Evolutionary conservation across 106 monocot species (phyloP).

Genomic region (Apostasia ramifera): DNA sequence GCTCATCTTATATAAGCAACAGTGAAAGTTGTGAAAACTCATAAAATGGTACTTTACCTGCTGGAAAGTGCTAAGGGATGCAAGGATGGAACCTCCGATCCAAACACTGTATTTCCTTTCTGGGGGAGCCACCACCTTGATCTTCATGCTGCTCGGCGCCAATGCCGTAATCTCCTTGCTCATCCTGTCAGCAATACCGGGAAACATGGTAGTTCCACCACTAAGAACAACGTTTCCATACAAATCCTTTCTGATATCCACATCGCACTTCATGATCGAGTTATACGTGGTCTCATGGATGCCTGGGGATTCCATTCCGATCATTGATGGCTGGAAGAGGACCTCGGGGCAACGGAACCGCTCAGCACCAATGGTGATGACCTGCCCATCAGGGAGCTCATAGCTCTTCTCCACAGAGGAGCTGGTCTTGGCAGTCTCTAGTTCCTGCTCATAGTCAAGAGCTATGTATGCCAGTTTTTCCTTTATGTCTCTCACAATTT

Average conservation of each 20-base stretch:
- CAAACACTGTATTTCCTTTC: too few species aligned
- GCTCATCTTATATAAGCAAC: too few species aligned
- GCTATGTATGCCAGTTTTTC: not conserved
- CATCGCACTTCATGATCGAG: constrained; percentile 36
- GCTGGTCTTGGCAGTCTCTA: constrained; percentile 24
- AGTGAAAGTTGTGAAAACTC: too few species aligned
- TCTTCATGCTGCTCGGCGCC: constrained; percentile 11
- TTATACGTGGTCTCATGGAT: constrained; percentile 36
- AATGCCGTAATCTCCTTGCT: constrained; percentile 35
- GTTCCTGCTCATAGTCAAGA: constrained; percentile 29
- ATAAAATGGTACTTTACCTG: too few species aligned
- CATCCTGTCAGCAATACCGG: constrained; percentile 39
- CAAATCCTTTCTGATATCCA: constrained; percentile 13
- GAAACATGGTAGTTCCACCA: constrained; percentile 42
- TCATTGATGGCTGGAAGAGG: constrained; percentile 1
- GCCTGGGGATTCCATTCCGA: constrained; percentile 34
- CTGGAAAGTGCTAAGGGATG: too few species aligned
- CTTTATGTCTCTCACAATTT: constrained; percentile 39
- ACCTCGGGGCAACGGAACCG: constrained; percentile 26
- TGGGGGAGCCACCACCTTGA: too few species aligned
- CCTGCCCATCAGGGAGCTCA: too few species aligned
- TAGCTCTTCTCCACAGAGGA: constrained; percentile 8
- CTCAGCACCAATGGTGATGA: constrained; percentile 21
- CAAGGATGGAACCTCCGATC: too few species aligned
- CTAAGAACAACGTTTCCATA: constrained; percentile 42